Evolutionary conservation across 169 alveolate genomes (phyloP).

Genomic region (Besnoitia besnoiti): DNA sequence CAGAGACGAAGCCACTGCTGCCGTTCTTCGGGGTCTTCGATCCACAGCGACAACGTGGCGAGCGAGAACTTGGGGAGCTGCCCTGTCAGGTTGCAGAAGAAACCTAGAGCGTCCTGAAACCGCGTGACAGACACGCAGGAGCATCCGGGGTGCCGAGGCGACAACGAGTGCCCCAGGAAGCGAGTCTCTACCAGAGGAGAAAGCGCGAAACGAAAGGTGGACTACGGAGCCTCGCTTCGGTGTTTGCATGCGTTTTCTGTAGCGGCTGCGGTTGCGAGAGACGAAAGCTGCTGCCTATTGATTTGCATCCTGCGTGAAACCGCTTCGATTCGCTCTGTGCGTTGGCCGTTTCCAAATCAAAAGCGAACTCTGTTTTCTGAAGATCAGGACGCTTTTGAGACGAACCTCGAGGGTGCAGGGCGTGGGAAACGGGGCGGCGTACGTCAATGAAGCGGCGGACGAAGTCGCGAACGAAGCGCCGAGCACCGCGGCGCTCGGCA

Average conservation of each 20-base stretch:
- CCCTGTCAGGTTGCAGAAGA: conserved; percentile 64
- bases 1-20: conserved; percentile 10
- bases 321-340: too few species aligned
- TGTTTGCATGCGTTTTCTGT: too few species aligned
- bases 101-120: conserved; percentile 76
- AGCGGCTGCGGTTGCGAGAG: too few species aligned
- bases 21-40: neutral
- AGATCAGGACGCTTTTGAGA: too few species aligned
- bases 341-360: too few species aligned
- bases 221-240: too few species aligned
- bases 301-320: too few species aligned
- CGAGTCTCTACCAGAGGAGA: neutral
- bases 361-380: too few species aligned
- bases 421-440: conserved; percentile 70
- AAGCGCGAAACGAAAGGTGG: neutral
- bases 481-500: conserved; percentile 9
- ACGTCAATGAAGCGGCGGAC: neutral
- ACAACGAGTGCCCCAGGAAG: neutral
- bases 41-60: neutral
- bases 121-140: neutral
- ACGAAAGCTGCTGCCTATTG: too few species aligned
- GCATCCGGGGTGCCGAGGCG: too few species aligned
- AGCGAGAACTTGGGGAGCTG: neutral
- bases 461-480: neutral
- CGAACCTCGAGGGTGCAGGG: conserved; percentile 68